Evolutionary conservation across 306 rosid genomes (phyloP).

Genomic region (Acacia acuminata): DNA sequence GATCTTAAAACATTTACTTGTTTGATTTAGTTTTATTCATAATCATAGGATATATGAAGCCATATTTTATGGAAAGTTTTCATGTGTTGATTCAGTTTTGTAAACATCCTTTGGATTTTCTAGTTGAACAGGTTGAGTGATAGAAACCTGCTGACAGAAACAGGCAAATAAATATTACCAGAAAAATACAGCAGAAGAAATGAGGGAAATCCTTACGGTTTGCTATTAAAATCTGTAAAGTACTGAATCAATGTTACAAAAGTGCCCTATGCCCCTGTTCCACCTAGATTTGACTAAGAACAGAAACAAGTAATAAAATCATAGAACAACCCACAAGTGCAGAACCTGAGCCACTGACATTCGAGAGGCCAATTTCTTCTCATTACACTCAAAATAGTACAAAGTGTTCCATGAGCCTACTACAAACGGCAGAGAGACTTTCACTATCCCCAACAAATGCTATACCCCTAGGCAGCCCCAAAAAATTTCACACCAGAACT

Average conservation of each 20-base stretch:
- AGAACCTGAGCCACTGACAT: background rate
- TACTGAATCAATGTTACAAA: background rate
- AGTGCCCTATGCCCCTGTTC: background rate
- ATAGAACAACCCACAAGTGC: background rate
- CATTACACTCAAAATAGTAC: background rate
- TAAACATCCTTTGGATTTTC: background rate
- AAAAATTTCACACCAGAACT: no score
- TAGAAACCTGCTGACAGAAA: background rate
- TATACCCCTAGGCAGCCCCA: background rate
- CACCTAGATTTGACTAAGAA: background rate
- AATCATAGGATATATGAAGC: background rate
- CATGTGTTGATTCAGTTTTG: constrained; percentile 19
- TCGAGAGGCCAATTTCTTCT: background rate
- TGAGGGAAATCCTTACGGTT: background rate
- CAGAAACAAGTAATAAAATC: no score
- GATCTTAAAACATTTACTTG: background rate
- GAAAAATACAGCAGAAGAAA: background rate
- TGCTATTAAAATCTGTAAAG: background rate
- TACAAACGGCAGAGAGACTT: background rate
- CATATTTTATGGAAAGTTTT: background rate
- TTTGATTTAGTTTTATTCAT: no score
- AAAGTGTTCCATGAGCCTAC: background rate
- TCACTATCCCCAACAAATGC: background rate
- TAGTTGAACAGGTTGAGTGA: background rate
- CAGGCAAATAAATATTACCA: background rate